Evolutionary conservation across 768 basidiomycete genomes (phyloP).

Genomic region (Mycena olivaceomarginata): DNA sequence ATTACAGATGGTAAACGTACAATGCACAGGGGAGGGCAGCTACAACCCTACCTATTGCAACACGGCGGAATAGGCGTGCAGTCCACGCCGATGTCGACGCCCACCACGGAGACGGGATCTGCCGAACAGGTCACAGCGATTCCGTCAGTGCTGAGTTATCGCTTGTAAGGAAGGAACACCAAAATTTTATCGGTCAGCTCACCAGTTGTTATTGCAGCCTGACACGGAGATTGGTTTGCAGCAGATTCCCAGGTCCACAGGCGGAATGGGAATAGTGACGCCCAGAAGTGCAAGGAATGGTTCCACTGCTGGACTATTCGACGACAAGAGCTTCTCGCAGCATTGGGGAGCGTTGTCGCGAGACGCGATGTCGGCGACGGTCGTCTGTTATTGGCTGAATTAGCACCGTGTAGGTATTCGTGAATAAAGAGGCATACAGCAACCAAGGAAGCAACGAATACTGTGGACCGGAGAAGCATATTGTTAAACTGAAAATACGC

Average conservation of each 20-base stretch:
- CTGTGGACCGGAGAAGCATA: slow-evolving; percentile 11
- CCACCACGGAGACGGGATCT: slow-evolving; percentile 2
- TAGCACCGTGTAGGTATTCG: slow-evolving; percentile 6
- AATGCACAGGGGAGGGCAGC: neutral
- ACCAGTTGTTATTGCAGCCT: slow-evolving; percentile 22
- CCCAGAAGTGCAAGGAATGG: slow-evolving; percentile 24
- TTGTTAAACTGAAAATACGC: slow-evolving; percentile 6
- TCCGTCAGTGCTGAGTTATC: slow-evolving; percentile 18
- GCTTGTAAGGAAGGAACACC: slow-evolving; percentile 1
- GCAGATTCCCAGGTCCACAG: slow-evolving; percentile 22
- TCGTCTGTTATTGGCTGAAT: slow-evolving; percentile 16
- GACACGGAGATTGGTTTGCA: slow-evolving; percentile 23
- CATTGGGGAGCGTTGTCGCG: slow-evolving; percentile 8
- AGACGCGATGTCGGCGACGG: neutral
- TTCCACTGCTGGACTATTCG: slow-evolving; percentile 20
- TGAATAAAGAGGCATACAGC: slow-evolving; percentile 11
- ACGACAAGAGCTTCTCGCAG: slow-evolving; percentile 23
- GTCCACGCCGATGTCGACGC: slow-evolving; percentile 22
- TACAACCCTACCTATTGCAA: slow-evolving; percentile 24
- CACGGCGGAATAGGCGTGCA: slow-evolving; percentile 25
- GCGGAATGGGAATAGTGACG: slow-evolving; percentile 20
- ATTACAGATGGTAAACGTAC: neutral
- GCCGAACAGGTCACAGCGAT: slow-evolving; percentile 15
- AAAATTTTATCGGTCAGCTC: neutral
- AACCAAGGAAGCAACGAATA: slow-evolving; percentile 21